Evolutionary conservation across 1,139 yeast genomes (phyloP).

Genomic region (Lodderomyces elongisporus): DNA sequence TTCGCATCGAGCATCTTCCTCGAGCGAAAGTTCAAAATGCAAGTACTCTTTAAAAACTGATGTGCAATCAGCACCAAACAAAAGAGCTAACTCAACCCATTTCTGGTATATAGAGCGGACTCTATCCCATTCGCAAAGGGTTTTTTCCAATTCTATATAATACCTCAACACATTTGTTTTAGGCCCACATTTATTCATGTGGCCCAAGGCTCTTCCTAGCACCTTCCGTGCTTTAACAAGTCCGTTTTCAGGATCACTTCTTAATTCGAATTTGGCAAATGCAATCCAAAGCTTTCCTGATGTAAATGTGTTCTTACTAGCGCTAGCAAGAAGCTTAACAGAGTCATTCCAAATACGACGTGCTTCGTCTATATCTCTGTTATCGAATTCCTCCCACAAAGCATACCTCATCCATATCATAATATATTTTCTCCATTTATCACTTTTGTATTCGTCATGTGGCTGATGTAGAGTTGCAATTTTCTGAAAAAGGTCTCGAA

Average conservation of each 20-base stretch:
- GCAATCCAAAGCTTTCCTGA: slow-evolving; percentile 73
- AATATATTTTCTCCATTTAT: slow-evolving; percentile 64
- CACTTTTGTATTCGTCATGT: slow-evolving; percentile 26
- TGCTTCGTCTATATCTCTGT: slow-evolving; percentile 40
- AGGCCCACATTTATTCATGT: slow-evolving; percentile 36
- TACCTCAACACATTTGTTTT: slow-evolving; percentile 55
- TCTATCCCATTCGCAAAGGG: slow-evolving; percentile 70
- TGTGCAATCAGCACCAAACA: slow-evolving; percentile 36
- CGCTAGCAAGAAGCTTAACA: slow-evolving; percentile 49
- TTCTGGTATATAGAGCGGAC: slow-evolving; percentile 70
- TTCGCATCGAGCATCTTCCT: slow-evolving; percentile 66
- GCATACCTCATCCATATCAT: slow-evolving; percentile 69
- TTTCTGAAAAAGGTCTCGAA: slow-evolving; percentile 31
- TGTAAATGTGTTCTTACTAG: slow-evolving; percentile 52
- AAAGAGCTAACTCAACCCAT: slow-evolving; percentile 46
- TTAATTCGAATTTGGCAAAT: slow-evolving; percentile 68
- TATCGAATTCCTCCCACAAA: slow-evolving; percentile 53
- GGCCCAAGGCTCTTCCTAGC: slow-evolving; percentile 70
- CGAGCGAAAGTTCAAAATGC: slow-evolving; percentile 60
- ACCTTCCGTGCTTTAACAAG: slow-evolving; percentile 58
- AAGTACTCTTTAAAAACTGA: slow-evolving; percentile 47
- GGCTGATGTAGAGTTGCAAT: slow-evolving; percentile 45
- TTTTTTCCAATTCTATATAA: slow-evolving; percentile 57
- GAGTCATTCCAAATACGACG: slow-evolving; percentile 49
- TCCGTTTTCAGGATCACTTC: slow-evolving; percentile 38